Evolutionary conservation across 768 basidiomycete species (phyloP).

Genomic region (Grammothele lineata): DNA sequence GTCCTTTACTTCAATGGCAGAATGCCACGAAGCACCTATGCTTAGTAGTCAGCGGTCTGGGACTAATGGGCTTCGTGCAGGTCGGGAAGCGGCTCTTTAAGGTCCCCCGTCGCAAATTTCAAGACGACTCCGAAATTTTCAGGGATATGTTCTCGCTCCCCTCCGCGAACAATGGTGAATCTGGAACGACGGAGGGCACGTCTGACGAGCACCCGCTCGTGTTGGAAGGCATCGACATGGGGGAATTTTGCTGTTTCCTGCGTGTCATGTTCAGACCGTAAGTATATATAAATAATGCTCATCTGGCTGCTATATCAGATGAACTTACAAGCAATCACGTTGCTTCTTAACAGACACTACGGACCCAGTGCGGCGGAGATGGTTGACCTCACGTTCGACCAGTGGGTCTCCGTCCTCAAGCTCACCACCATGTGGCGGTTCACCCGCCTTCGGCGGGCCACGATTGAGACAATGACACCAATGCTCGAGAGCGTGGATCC

Average conservation of each 20-base stretch:
- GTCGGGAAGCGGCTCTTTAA: conserved; percentile 16
- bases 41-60: too few species aligned
- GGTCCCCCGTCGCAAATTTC: conserved; percentile 17
- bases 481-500: conserved; percentile 9
- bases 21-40: too few species aligned
- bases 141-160: conserved; percentile 14
- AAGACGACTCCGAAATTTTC: conserved; percentile 18
- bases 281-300: not conserved
- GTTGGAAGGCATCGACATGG: conserved; percentile 7
- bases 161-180: not conserved
- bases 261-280: conserved; percentile 19
- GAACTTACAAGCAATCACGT: not conserved
- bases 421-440: conserved; percentile 13
- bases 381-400: not conserved
- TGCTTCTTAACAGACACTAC: conserved; percentile 7
- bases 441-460: conserved; percentile 6
- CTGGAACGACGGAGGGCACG: conserved; percentile 14
- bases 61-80: conserved; percentile 8
- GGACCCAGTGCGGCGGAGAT: not conserved
- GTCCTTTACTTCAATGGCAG: too few species aligned
- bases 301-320: not conserved
- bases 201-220: conserved; percentile 17
- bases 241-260: conserved; percentile 17
- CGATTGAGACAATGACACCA: conserved; percentile 12
- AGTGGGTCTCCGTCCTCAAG: conserved; percentile 17